Evolutionary conservation across 2,329 filamentous ascomycete species (phyloP), one percentile per base, ranked within the genome.

Genomic region (Xylaria sp.): DNA sequence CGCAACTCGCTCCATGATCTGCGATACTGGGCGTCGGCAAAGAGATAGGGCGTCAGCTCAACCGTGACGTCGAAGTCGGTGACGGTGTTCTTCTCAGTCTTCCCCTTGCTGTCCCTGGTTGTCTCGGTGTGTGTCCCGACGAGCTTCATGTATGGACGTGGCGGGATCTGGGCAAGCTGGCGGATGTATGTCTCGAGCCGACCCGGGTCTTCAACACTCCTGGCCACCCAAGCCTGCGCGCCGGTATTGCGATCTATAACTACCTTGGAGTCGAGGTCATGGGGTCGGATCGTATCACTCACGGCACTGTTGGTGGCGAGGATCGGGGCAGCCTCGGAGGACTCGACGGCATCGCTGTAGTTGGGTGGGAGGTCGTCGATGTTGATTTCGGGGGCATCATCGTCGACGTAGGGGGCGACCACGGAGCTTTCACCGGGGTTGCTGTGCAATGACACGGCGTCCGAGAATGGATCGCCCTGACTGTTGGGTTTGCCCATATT

Each of bases 51-150:
- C 1, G 87, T 89, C 71, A 91, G 79, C 65, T 90, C 88, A 68
- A 90, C 78, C 23, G 79, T 79, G 64, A 91, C 78, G 74, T 88
- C 84, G 73, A 91, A 91, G 76, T 91, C 89, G 26, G 84, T 84
- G 6, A 89, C 78, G 10, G 79, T 80, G 44, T 78, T 77, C 46
- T 76, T 80, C 72, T 85, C 82, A n/a, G 80, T 81, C 74, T 85
- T 85, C 70, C 83, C 80, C 65, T 83, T 78, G 68, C 80, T 80
- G 61, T 82, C 80, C 46, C 66, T 72, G 7, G 78, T 78, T 4
- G 79, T 82, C 75, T 86, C 80, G 13, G 73, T 79, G 77, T 90
- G 88, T 4, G 83, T 83, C 61, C 89, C 89, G 38, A 81, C 79
- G 49, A 90, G 77, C 57, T 81, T 82, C 9, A 89, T 81, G 60